These are phyloP conservation scores for Ceratocystis smalleyi DNA, from an alignment of 2,329 filamentous ascomycete genomes.

Conservation along the genomic window DNA sequence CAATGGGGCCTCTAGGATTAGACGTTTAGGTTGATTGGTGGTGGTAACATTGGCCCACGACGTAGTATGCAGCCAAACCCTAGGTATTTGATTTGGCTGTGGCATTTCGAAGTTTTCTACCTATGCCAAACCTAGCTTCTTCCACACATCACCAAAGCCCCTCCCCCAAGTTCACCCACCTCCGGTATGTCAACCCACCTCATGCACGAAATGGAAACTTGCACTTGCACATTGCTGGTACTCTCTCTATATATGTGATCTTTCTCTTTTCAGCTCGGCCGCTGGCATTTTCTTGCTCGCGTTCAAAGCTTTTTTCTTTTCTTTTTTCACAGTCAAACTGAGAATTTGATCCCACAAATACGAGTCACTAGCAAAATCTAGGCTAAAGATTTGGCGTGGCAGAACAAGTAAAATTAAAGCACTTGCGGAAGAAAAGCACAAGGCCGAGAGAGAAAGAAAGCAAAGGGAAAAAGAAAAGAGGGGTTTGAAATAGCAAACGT, in stretches of 20 bases:
- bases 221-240: neutral
- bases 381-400: neutral
- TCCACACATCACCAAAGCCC: slow-evolving; percentile 6
- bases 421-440: slow-evolving; percentile 7
- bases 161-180: neutral
- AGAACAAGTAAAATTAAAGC: slow-evolving; percentile 1
- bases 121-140: slow-evolving; percentile 15
- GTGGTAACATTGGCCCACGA: neutral
- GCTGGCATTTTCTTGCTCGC: neutral
- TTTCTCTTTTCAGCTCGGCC: neutral
- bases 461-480: neutral
- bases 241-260: neutral
- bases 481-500: no score
- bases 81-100: slow-evolving; percentile 10
- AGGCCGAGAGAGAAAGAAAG: neutral
- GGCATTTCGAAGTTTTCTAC: slow-evolving; percentile 16
- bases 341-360: slow-evolving; percentile 5
- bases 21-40: neutral
- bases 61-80: slow-evolving; percentile 13
- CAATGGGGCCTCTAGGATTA: neutral
- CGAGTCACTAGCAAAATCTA: neutral
- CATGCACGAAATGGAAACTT: neutral
- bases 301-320: neutral
- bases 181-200: neutral
- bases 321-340: neutral